These are phyloP conservation scores for Sporisorium exsertum DNA, from an alignment of 1,284 basidiomycete species.

Conservation along the genomic window DNA sequence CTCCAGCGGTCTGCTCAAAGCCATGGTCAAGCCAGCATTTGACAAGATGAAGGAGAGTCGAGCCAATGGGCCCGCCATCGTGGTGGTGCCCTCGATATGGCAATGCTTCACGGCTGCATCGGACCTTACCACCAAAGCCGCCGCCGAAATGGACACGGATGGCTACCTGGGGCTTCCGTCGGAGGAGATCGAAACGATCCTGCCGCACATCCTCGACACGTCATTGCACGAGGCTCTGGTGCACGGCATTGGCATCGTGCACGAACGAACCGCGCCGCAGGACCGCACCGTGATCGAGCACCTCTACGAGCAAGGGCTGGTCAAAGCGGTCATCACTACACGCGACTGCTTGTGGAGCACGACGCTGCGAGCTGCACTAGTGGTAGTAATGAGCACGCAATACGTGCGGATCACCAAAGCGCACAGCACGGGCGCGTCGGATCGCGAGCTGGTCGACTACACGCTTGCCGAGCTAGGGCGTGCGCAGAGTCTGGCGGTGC, in stretches of 20 bases:
- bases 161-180: constrained; percentile 77
- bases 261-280: constrained; percentile 77
- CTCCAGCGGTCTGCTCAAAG: constrained; percentile 86
- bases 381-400: constrained; percentile 93
- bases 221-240: constrained; percentile 80
- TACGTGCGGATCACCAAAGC: constrained; percentile 74
- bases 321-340: constrained; percentile 86
- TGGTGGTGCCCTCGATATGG: constrained; percentile 90
- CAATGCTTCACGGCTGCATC: constrained; percentile 82
- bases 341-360: constrained; percentile 87
- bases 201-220: constrained; percentile 76
- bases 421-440: constrained; percentile 58
- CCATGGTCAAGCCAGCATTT: constrained; percentile 92
- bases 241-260: constrained; percentile 90
- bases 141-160: constrained; percentile 77
- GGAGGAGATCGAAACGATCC: constrained; percentile 76
- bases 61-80: constrained; percentile 75
- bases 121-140: constrained; percentile 88
- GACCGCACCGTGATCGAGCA: constrained; percentile 85
- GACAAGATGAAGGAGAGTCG: constrained; percentile 71
- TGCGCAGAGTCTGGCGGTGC: constrained; percentile 89
- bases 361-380: constrained; percentile 81
- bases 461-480: constrained; percentile 82
- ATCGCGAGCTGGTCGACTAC: constrained; percentile 83
- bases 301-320: constrained; percentile 82